Conservation (phyloP, 2,329 filamentous ascomycete species). For the Microcyclosporella mali region DNA sequence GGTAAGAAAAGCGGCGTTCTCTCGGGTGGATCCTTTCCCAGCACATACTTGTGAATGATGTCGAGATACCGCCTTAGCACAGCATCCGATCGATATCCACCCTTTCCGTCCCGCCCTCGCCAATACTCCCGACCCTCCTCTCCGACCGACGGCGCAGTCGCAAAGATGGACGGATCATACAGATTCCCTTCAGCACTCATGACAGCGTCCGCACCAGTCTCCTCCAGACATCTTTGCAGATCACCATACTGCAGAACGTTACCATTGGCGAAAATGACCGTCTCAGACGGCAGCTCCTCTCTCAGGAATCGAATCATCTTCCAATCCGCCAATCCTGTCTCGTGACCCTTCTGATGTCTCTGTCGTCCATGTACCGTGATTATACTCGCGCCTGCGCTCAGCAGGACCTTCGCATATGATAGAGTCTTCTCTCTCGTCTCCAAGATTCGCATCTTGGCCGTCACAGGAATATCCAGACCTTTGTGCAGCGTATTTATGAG, state of each 20-base stretch:
- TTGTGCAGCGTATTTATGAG: conserved; percentile 78
- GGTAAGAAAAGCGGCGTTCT: conserved; percentile 69
- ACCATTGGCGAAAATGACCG: conserved; percentile 93
- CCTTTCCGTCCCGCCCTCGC: conserved; percentile 69
- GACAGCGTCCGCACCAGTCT: conserved; percentile 81
- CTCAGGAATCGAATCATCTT: conserved; percentile 72
- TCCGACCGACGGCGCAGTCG: conserved; percentile 56
- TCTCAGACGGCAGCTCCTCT: conserved; percentile 75
- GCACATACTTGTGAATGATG: conserved; percentile 74
- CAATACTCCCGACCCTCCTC: conserved; percentile 76
- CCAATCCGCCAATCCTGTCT: conserved; percentile 93
- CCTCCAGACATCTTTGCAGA: conserved; percentile 68
- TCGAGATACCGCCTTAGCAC: conserved; percentile 83
- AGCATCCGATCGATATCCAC: conserved; percentile 84
- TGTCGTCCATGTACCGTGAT: conserved; percentile 85
- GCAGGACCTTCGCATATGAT: conserved; percentile 79
- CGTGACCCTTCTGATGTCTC: conserved; percentile 90
- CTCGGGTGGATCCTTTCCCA: conserved; percentile 58
- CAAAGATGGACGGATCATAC: conserved; percentile 84
- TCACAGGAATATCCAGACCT: conserved; percentile 75
- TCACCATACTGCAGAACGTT: conserved; percentile 81
- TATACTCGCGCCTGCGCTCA: conserved; percentile 84
- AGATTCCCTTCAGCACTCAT: conserved; percentile 97
- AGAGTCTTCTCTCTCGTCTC: conserved; percentile 82
- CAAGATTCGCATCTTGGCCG: conserved; percentile 87